These are phyloP conservation scores for Alternaria infectoria DNA, from an alignment of 2,329 filamentous ascomycete genomes.

Conservation along the genomic window DNA sequence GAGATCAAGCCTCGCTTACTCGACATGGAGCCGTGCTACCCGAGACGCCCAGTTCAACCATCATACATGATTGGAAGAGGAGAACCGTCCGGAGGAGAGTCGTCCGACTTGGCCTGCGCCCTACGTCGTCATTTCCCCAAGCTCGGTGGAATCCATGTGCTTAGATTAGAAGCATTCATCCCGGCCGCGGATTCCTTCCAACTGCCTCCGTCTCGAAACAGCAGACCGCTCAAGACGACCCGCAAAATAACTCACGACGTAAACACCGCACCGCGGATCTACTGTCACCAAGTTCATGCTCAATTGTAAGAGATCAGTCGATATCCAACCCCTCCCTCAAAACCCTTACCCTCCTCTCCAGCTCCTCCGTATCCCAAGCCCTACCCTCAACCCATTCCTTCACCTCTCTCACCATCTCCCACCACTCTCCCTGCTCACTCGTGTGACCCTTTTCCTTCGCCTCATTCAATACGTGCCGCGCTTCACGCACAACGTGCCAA, in stretches of 20 bases:
- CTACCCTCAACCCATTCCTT: slow-evolving; percentile 11
- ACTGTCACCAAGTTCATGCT: neutral
- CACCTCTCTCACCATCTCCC: slow-evolving; percentile 10
- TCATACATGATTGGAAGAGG: neutral
- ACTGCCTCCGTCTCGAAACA: neutral
- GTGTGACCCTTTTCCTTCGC: slow-evolving; percentile 11
- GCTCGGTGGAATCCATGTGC: neutral
- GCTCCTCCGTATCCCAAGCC: slow-evolving; percentile 6
- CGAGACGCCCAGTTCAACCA: neutral
- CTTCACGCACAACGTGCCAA: slow-evolving; percentile 23
- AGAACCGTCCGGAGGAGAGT: too few species aligned
- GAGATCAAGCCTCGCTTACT: neutral
- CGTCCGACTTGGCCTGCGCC: neutral
- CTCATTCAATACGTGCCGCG: slow-evolving; percentile 15
- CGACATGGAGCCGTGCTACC: neutral
- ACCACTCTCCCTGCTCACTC: neutral
- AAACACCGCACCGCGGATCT: accelerated
- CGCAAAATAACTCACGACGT: neutral
- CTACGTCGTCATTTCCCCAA: neutral
- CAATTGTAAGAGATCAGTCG: neutral
- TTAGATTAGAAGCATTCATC: neutral
- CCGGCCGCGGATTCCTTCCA: neutral
- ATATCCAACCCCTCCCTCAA: slow-evolving; percentile 1
- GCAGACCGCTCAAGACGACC: neutral
- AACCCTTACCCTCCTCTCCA: neutral